Evolutionary conservation across 352 stramenopile species (phyloP), one percentile per base, ranked within the genome.

Genomic region (Globisporangium lucens): DNA sequence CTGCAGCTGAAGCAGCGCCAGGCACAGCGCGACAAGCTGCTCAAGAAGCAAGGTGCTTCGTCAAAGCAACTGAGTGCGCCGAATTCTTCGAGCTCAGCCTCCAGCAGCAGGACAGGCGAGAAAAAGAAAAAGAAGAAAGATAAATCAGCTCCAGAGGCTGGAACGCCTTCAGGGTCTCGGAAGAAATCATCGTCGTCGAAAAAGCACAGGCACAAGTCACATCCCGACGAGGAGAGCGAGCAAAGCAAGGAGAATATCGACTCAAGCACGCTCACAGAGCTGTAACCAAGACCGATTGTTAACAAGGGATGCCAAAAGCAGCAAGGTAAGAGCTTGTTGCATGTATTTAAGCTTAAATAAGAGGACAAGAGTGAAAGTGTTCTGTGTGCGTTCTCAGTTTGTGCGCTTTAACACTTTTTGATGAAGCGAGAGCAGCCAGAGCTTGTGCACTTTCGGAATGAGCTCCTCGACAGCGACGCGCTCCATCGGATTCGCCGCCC

Each of bases 341-440:
- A 13, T 51, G 33, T 35, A 58, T 24, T 53, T 27, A 41, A 17
- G 20, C 36, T 46, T 68, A 68, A 68, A 71, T 61, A 63, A 35
- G 35, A 63, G 47, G 35, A 17, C n/a, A 9, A 24, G 22, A 24
- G 43, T 51, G 17, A 5, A 51, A 51, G 49, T 2, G 6, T 12
- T 46, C 0, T 46, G 3, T 46, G 38, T 46, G 43, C 22, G 43
- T 51, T 51, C 49, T 56, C 49, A 56, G 49, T 35, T 89, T 30
- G 86, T 92, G 43, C 80, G 82, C 72, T 87, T 85, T 29, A 92
- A 73, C 56, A 75, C 67, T 43, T 91, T 92, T 69, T 91, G 84
- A 52, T 94, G 86, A 29, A 89, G 75, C 51, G 84, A 90, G 15
- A 89, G 75, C 33, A 93, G 66, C 85, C 86, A 95, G 38, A 95